Evolutionary conservation across 768 basidiomycete genomes (phyloP).

Genomic region (Rhodotorula paludigena): DNA sequence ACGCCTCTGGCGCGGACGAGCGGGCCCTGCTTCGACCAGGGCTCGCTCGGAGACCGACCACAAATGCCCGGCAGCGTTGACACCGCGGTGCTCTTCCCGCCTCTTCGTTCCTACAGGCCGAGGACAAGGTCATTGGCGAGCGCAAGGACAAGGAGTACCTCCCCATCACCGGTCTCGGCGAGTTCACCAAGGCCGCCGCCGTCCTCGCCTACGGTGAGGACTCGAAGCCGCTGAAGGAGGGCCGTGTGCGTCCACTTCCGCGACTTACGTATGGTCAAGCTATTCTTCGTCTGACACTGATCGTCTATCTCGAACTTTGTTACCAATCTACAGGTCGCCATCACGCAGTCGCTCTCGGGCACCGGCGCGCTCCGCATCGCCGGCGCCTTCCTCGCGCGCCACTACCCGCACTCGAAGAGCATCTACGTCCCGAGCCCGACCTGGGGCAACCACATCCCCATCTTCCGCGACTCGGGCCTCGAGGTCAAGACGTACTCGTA

Average conservation of each 20-base stretch:
- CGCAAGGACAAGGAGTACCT: constrained; percentile 78
- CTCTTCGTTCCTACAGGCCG: too few species aligned
- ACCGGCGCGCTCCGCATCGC: constrained; percentile 94
- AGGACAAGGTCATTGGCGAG: constrained; percentile 61
- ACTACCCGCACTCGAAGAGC: constrained; percentile 67
- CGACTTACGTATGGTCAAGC: too few species aligned
- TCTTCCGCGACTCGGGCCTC: constrained; percentile 85
- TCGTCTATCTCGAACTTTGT: too few species aligned
- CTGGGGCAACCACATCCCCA: constrained; percentile 89
- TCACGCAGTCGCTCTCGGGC: constrained; percentile 87
- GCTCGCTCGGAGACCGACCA: too few species aligned
- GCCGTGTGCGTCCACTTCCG: constrained; percentile 59
- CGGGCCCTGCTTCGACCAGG: not conserved
- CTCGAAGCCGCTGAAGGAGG: constrained; percentile 65
- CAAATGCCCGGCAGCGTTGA: too few species aligned
- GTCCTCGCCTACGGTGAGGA: constrained; percentile 72
- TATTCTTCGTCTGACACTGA: too few species aligned
- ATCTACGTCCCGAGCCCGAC: constrained; percentile 88
- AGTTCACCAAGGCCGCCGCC: constrained; percentile 75
- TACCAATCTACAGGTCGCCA: constrained; percentile 50
- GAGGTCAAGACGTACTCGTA: constrained; percentile 85
- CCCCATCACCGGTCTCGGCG: constrained; percentile 78
- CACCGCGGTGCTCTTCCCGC: not conserved
- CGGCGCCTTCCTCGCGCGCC: constrained; percentile 74
- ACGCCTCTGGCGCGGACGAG: not conserved